Conservation (phyloP, 371 early-diverging fungal genomes). For the Globomyces sp. region DNA sequence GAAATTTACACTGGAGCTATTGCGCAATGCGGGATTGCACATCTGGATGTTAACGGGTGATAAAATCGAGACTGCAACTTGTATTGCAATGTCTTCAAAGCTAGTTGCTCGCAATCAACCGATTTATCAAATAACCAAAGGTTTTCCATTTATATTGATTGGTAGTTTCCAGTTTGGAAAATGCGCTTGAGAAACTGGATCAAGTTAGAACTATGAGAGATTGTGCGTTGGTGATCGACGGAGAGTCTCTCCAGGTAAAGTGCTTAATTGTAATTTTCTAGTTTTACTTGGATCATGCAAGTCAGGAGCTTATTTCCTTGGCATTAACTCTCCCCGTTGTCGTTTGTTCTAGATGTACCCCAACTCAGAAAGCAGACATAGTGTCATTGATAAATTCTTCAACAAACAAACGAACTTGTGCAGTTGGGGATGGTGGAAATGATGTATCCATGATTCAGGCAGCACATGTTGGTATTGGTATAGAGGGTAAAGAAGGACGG, state of each 20-base stretch:
- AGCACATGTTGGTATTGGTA: conserved; percentile 97
- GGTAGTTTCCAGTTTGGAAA: conserved; percentile 56
- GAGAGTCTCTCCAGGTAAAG: conserved; percentile 72
- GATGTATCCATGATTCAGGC: conserved; percentile 99
- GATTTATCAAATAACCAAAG: conserved; percentile 71
- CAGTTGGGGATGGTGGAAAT: conserved; percentile 99
- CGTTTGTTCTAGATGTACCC: conserved; percentile 97
- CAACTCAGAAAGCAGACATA: conserved; percentile 98
- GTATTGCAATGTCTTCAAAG: conserved; percentile 92
- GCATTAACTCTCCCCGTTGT: conserved; percentile 84
- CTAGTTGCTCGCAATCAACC: conserved; percentile 87
- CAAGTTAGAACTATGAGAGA: conserved; percentile 40
- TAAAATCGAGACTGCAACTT: conserved; percentile 99
- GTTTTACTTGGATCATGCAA: conserved; percentile 68
- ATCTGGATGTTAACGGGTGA: conserved; percentile 99
- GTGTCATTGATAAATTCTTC: conserved; percentile 77
- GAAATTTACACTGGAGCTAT: conserved; percentile 83
- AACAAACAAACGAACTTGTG: conserved; percentile 47
- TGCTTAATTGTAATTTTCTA: too few relatives aligned
- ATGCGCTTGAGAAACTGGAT: conserved; percentile 67
- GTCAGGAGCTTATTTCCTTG: conserved; percentile 79
- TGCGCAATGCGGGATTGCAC: conserved; percentile 95
- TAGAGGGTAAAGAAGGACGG: conserved; percentile 98
- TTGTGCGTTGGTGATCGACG: conserved; percentile 91
- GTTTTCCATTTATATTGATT: conserved; percentile 31